phyloP scores from a whole-genome alignment of 2,329 filamentous ascomycete species.

The Aspergillus sp. region DNA sequence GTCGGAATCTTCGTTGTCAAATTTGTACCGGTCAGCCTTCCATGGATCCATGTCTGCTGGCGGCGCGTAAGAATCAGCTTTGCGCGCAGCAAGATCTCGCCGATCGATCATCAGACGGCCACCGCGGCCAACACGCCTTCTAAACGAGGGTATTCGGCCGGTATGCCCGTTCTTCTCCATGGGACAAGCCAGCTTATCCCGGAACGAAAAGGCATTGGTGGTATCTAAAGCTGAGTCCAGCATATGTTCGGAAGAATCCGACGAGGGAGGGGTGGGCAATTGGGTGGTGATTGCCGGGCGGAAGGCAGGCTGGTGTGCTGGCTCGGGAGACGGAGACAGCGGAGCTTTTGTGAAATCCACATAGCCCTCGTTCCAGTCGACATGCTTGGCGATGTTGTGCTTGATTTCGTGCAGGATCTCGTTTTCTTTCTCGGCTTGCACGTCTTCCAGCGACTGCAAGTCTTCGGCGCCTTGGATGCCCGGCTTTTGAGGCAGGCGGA shows the following conservation, averaged over 20 bases:
- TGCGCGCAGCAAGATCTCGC: conserved; percentile 53
- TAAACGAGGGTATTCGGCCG: conserved; percentile 55
- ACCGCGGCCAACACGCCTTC: conserved; percentile 73
- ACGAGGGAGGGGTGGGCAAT: conserved; percentile 45
- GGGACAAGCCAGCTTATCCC: conserved; percentile 32
- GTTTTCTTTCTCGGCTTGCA: conserved; percentile 70
- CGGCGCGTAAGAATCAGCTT: too few species aligned
- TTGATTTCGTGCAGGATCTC: conserved; percentile 75
- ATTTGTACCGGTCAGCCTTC: conserved; percentile 68
- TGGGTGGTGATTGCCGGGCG: conserved; percentile 59
- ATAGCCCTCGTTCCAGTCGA: conserved; percentile 83
- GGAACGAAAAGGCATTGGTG: conserved; percentile 20
- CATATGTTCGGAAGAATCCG: conserved; percentile 37
- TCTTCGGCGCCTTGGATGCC: conserved; percentile 73
- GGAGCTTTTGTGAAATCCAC: conserved; percentile 80
- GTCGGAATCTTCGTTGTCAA: conserved; percentile 75
- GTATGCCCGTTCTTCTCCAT: conserved; percentile 37
- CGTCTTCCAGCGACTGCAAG: conserved; percentile 64
- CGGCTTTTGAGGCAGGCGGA: conserved; percentile 60
- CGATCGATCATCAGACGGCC: conserved; percentile 85
- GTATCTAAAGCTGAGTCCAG: conserved; percentile 30
- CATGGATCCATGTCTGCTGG: conserved; percentile 36
- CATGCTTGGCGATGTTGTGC: conserved; percentile 76
- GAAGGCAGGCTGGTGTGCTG: conserved; percentile 54
- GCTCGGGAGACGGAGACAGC: conserved; percentile 66